Evolutionary conservation across 345 rosid species (phyloP).

Genomic region (Salix arbutifolia): DNA sequence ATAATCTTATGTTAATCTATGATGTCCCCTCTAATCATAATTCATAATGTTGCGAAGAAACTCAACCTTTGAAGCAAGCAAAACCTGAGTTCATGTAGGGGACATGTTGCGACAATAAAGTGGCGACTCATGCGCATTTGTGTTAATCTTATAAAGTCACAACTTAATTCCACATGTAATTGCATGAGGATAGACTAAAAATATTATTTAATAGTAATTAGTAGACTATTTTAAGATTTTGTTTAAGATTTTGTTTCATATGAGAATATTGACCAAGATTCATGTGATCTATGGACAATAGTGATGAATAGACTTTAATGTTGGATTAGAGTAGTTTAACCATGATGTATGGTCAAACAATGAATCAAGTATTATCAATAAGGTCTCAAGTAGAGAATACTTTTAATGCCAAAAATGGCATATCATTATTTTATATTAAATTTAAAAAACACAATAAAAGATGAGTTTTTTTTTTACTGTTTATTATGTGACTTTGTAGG

Average conservation of each 20-base stretch:
- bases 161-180: neutral
- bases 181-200: neutral
- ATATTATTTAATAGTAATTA: neutral
- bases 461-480: too few relatives aligned
- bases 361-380: neutral
- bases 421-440: neutral
- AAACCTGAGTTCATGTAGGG: neutral
- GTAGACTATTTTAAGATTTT: neutral
- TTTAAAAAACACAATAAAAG: too few relatives aligned
- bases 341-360: neutral
- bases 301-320: neutral
- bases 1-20: neutral
- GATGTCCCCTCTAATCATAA: neutral
- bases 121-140: neutral
- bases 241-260: neutral
- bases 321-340: neutral
- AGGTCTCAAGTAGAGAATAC: neutral
- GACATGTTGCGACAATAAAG: conserved; percentile 4
- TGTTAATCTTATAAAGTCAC: neutral
- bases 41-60: neutral
- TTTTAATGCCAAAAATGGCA: neutral
- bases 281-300: neutral
- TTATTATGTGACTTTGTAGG: too few relatives aligned
- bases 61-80: neutral
- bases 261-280: neutral